Evolutionary conservation across 2,329 filamentous ascomycete genomes (phyloP).

Genomic region (Penicillium vulpinum): DNA sequence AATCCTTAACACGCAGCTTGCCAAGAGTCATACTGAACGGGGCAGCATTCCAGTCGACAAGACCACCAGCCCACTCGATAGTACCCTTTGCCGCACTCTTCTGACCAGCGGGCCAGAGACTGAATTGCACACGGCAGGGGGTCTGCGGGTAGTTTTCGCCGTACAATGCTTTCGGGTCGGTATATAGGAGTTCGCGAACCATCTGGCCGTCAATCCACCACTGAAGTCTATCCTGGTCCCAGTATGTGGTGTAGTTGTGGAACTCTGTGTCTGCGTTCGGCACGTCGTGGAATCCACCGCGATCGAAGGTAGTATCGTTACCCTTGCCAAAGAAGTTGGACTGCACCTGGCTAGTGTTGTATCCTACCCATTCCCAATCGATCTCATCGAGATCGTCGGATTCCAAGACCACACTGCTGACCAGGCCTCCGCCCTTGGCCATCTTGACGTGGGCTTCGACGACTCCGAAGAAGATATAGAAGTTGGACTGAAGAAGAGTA

Average conservation of each 20-base stretch:
- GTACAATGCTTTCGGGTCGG: slow-evolving; percentile 48
- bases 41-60: slow-evolving; percentile 63
- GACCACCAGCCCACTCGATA: slow-evolving; percentile 68
- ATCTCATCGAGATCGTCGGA: slow-evolving; percentile 85
- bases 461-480: slow-evolving; percentile 83
- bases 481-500: slow-evolving; percentile 74
- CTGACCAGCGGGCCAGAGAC: slow-evolving; percentile 67
- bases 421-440: slow-evolving; percentile 70
- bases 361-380: slow-evolving; percentile 62
- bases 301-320: slow-evolving; percentile 71
- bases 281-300: slow-evolving; percentile 73
- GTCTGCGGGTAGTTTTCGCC: slow-evolving; percentile 68
- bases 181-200: slow-evolving; percentile 62
- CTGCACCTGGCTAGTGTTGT: slow-evolving; percentile 54
- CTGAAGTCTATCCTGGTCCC: slow-evolving; percentile 63
- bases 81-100: slow-evolving; percentile 44
- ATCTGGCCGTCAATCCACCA: slow-evolving; percentile 66
- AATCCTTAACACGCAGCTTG: slow-evolving; percentile 58
- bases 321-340: slow-evolving; percentile 98
- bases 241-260: slow-evolving; percentile 60
- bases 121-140: slow-evolving; percentile 69
- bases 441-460: slow-evolving; percentile 78
- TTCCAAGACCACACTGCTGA: slow-evolving; percentile 79
- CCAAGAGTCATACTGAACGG: slow-evolving; percentile 76
- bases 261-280: slow-evolving; percentile 55